phyloP scores from a whole-genome alignment of 139 green algal genomes.

The Zygnema circumcarinatum region DNA sequence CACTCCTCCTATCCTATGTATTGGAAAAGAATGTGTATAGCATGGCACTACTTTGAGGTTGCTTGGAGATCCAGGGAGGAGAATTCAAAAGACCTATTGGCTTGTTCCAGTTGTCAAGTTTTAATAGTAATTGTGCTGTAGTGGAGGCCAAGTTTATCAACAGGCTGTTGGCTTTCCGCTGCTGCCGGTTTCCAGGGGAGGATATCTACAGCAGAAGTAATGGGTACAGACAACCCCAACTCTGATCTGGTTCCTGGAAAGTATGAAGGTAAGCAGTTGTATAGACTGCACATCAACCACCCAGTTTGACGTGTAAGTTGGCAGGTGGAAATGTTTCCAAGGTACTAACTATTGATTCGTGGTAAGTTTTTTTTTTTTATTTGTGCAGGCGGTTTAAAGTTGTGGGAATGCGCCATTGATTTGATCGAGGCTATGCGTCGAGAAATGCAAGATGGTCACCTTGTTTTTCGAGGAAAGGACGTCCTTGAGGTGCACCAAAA shows the following conservation, averaged over 20 bases:
- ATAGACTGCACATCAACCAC: not conserved
- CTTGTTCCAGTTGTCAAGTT: too few species aligned
- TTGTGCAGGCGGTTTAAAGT: conserved; percentile 55
- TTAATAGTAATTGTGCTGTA: too few species aligned
- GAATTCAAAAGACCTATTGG: too few species aligned
- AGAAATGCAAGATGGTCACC: conserved; percentile 48
- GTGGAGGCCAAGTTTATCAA: too few species aligned
- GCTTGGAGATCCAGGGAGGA: not conserved
- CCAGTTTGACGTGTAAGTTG: not conserved
- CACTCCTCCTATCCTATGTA: not conserved
- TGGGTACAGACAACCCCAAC: not conserved
- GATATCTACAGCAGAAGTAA: conserved; percentile 2
- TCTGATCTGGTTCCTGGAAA: conserved; percentile 47
- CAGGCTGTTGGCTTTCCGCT: not conserved
- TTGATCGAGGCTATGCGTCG: conserved; percentile 51
- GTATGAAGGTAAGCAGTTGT: conserved; percentile 34
- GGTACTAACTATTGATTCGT: not conserved
- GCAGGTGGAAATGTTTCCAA: too few species aligned
- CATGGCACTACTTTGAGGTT: not conserved
- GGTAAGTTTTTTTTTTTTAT: not conserved
- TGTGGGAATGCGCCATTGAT: conserved; percentile 59
- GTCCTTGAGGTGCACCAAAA: conserved; percentile 50
- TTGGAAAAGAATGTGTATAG: not conserved
- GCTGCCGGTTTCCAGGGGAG: not conserved
- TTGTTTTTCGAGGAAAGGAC: conserved; percentile 52